Base-by-base conservation (phyloP, 2,329 filamentous ascomycete species). In the Cercospora zeae-maydis region DNA sequence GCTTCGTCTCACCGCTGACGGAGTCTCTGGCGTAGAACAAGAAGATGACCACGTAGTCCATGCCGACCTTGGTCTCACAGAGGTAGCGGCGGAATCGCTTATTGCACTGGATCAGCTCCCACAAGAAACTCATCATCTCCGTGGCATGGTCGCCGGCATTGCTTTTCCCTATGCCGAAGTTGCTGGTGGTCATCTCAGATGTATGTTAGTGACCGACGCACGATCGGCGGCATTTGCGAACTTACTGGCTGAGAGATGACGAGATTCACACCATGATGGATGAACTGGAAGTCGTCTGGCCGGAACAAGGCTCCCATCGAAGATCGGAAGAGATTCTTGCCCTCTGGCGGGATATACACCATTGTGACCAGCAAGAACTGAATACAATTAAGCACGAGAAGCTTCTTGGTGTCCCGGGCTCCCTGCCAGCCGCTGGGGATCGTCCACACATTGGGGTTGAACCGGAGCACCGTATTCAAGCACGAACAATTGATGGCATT, bases 61-160 rank as follows among this genome's bases (percentile, higher is more conserved):
- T 91, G 0, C 91, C 91, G 59, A 93, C 84, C 73, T 95, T 92
- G 0, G 95, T 98, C 71, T 99, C 95, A 66, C 98, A 93, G 72
- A 99, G 95, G 77, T 97, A 99, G 1, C 92, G 92, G 33, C 95
- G 85, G 78, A 99, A 99, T 63, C 93, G 86, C 78, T 96, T 98
- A 78, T 99, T 99, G 83, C 93, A 97, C 77, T 99, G 95, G 4
- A 95, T 86, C 37, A 92, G 87, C 79, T 99, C 95, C 95, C 95
- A 99, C 74, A 98, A 97, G 1, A 99, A 83, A 84, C 97, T 95
- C 60, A 98, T 88, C 80, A 96, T 96, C 77, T 99, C 95, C 1
- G 95, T 93, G 0, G 93, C 92, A 83, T 93, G 96, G 73, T 91
- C 91, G 58, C 91, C 81, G 0, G 89, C 85, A 53, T 89, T 85